phyloP scores from a whole-genome alignment of 768 basidiomycete species.

The Steccherinum ochraceum region DNA sequence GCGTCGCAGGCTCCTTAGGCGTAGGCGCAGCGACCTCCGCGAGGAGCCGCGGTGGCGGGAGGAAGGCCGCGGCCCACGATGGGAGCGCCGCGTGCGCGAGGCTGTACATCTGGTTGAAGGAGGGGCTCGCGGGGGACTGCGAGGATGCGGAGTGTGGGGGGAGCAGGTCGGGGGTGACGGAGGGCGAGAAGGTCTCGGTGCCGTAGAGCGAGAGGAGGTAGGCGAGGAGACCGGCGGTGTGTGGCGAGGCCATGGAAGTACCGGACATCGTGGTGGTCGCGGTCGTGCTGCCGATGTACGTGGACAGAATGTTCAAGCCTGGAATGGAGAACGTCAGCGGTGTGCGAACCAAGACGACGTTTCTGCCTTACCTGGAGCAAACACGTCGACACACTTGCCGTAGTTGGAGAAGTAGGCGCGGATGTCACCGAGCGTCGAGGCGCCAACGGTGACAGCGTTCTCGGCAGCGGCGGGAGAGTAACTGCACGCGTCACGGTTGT shows the following conservation, averaged over 20 bases:
- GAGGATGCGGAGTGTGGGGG: slow-evolving; percentile 28
- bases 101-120: slow-evolving; percentile 44
- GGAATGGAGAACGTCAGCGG: not conserved
- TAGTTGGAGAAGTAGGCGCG: slow-evolving; percentile 92
- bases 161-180: slow-evolving; percentile 30
- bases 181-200: slow-evolving; percentile 53
- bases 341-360: slow-evolving; percentile 2
- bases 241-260: slow-evolving; percentile 94
- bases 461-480: slow-evolving; percentile 90
- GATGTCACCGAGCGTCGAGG: slow-evolving; percentile 74
- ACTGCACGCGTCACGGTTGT: slow-evolving; percentile 83
- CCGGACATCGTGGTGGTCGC: slow-evolving; percentile 80
- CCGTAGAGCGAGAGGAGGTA: slow-evolving; percentile 91
- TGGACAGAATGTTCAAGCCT: slow-evolving; percentile 85
- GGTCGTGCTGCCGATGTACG: slow-evolving; percentile 59
- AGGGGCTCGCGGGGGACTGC: slow-evolving; percentile 29
- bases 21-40: slow-evolving; percentile 36
- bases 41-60: slow-evolving; percentile 48
- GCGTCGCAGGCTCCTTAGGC: slow-evolving; percentile 28
- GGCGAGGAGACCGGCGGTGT: slow-evolving; percentile 83
- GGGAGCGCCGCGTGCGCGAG: slow-evolving; percentile 52
- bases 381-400: slow-evolving; percentile 87
- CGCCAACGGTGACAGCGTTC: slow-evolving; percentile 92
- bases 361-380: slow-evolving; percentile 78
- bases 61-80: slow-evolving; percentile 46